Base-by-base conservation (phyloP, 2,329 filamentous ascomycete genomes). In the Microcyclospora tardicrescens region DNA sequence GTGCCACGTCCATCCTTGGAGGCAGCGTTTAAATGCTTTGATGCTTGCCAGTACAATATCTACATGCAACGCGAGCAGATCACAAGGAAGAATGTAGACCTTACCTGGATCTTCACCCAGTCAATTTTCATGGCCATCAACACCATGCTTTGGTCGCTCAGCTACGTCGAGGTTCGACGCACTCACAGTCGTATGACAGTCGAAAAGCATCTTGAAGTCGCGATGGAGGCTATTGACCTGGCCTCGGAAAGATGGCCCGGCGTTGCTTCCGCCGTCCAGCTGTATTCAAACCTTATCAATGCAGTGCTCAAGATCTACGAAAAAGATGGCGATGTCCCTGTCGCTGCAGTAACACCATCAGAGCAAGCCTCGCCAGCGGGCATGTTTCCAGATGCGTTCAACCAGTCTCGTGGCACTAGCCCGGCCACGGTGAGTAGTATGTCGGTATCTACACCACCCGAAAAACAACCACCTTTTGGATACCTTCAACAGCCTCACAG, bases 101-200 rank as follows among this genome's bases (percentile, higher is more conserved):
- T 95, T 43, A 95, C 87, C 1, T 96, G 89, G 89, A 80, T 94
- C 33, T 94, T 94, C 54, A 76, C 93, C 1, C 73, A 94, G 42
- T 79, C 81, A 14, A 72, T 96, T 31, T 95, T 93, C 64, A 91
- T 93, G 77, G 79, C 84, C 4, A 72, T 96, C 41, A 95, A 94
- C 56, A 87, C 84, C 5, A 73, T 95, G 36, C 71, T 98, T 1
- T 98, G 91, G 91, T 77, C 83, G 2, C 72, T 93, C 6, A 93
- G 87, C 1, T 95, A 93, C 54, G 72, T 80, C 3, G 81, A 89
- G 47, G 79, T 96, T 16, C 79, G 91, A 34, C 72, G 74, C 38
- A 67, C 74, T 13, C 81, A 94, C 56, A 59, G 72, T 3, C 75
- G 79, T 14, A 77, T 85, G 33, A 80, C 91, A 46, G 80, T 93